These are phyloP conservation scores for Corynespora cassiicola DNA, from an alignment of 2,329 filamentous ascomycete genomes.

Conservation along the genomic window DNA sequence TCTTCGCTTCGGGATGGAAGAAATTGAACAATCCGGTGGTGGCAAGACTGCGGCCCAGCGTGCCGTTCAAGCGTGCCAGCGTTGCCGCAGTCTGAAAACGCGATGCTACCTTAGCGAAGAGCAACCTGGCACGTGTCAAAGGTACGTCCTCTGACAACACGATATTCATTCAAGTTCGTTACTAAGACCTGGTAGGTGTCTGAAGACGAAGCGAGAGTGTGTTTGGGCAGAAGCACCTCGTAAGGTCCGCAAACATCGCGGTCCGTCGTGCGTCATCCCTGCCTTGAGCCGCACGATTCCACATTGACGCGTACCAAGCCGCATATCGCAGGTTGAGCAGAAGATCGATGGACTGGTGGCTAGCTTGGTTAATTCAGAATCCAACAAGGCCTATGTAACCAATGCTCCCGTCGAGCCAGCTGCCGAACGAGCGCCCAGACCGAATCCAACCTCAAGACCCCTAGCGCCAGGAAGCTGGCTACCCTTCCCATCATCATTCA, in stretches of 20 bases:
- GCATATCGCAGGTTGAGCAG: constrained; percentile 43
- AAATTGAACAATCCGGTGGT: constrained; percentile 22
- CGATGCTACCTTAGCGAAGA: constrained; percentile 40
- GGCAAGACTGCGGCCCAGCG: constrained; percentile 21
- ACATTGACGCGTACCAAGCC: constrained; percentile 19
- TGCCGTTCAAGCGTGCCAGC: constrained; percentile 39
- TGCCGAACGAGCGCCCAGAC: too few species aligned
- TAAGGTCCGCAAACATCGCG: constrained; percentile 30
- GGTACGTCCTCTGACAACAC: constrained; percentile 18
- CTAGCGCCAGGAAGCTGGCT: constrained; percentile 36
- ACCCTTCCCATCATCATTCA: constrained; percentile 30
- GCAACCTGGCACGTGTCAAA: constrained; percentile 34
- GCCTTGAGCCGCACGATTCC: background rate
- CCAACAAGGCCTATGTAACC: constrained; percentile 1
- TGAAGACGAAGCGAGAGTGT: constrained; percentile 32
- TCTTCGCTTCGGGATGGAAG: constrained; percentile 28
- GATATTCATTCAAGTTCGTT: too few species aligned
- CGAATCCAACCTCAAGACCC: too few species aligned
- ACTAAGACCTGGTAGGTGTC: constrained; percentile 25
- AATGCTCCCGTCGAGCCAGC: too few species aligned
- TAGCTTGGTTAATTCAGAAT: constrained; percentile 27
- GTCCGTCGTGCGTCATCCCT: constrained; percentile 39
- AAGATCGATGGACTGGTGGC: constrained; percentile 44
- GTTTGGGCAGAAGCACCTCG: constrained; percentile 39
- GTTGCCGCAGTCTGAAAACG: constrained; percentile 41